These are phyloP conservation scores for Eucalyptus albens DNA, from an alignment of 345 rosid species.

Conservation along the genomic window DNA sequence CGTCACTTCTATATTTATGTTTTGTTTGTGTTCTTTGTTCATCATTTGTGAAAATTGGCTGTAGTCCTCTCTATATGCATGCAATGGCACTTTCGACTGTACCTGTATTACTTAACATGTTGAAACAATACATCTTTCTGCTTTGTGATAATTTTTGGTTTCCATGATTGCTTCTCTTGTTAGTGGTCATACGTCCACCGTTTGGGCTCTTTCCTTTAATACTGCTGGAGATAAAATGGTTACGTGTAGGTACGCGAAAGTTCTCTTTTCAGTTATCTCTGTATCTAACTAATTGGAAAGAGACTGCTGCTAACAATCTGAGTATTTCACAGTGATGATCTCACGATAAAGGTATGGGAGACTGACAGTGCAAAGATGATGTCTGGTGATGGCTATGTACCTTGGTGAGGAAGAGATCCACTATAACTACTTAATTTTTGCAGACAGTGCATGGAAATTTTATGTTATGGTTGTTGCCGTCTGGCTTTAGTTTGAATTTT, in stretches of 20 bases:
- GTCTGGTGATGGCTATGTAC: constrained; percentile 57
- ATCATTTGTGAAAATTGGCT: not conserved
- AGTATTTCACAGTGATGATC: constrained; percentile 74
- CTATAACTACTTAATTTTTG: not conserved
- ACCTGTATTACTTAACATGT: not conserved
- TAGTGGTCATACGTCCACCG: constrained; percentile 88
- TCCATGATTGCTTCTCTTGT: not conserved
- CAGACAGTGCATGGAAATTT: not conserved
- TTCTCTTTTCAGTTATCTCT: not conserved
- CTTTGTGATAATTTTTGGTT: not conserved
- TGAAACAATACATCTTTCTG: not conserved
- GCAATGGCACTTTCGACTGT: not conserved
- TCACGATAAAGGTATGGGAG: constrained; percentile 82
- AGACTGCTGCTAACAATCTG: not conserved
- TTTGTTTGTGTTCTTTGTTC: not conserved
- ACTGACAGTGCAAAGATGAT: constrained; percentile 37
- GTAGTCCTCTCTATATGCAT: not conserved
- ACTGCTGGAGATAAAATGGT: constrained; percentile 83
- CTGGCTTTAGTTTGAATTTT: not conserved
- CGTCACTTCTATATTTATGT: not conserved
- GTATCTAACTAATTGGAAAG: not conserved
- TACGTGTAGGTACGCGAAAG: constrained; percentile 64
- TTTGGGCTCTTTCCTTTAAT: constrained; percentile 81
- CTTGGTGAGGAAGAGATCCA: constrained; percentile 52
- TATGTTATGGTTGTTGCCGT: not conserved